These are phyloP conservation scores for Monosporascus sp. DNA, from an alignment of 2,329 filamentous ascomycete species.

Conservation along the genomic window DNA sequence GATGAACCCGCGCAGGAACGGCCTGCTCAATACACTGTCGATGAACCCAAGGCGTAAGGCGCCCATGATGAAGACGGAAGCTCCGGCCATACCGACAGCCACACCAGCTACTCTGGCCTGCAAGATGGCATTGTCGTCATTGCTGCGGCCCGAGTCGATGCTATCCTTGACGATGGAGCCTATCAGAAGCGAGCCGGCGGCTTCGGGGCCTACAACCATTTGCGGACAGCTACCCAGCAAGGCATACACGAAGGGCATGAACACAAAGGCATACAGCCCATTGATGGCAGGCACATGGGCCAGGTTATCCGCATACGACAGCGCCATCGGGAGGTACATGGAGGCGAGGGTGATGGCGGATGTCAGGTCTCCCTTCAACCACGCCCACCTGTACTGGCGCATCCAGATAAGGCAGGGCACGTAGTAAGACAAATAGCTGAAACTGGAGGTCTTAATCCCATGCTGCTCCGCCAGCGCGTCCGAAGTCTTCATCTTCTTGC, in stretches of 20 bases:
- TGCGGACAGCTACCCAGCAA: constrained; percentile 86
- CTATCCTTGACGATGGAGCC: constrained; percentile 79
- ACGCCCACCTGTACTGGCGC: constrained; percentile 75
- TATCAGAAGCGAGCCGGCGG: constrained; percentile 84
- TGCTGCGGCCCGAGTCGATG: constrained; percentile 62
- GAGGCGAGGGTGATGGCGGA: constrained; percentile 95
- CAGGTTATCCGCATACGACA: constrained; percentile 88
- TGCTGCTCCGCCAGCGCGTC: constrained; percentile 66
- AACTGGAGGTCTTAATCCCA: constrained; percentile 66
- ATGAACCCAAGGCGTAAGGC: constrained; percentile 83
- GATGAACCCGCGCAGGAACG: constrained; percentile 92
- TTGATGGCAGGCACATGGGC: constrained; percentile 91
- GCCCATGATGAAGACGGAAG: constrained; percentile 83
- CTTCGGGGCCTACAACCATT: constrained; percentile 93
- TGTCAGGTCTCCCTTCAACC: constrained; percentile 79
- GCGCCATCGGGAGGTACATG: constrained; percentile 95
- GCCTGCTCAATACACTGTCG: constrained; percentile 88
- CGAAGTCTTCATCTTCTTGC: constrained; percentile 68
- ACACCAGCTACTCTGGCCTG: constrained; percentile 85
- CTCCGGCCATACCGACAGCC: constrained; percentile 80
- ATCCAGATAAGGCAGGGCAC: constrained; percentile 90
- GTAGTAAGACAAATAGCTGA: constrained; percentile 92
- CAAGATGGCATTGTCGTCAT: constrained; percentile 58
- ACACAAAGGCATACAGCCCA: constrained; percentile 88
- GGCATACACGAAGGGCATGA: constrained; percentile 88